A percentile compares a stretch with the other conserved stretches of the same genome.
Evolutionary conservation across 2,329 filamentous ascomycete species (phyloP).

Genomic region (Drechslerella coelobrocha): DNA sequence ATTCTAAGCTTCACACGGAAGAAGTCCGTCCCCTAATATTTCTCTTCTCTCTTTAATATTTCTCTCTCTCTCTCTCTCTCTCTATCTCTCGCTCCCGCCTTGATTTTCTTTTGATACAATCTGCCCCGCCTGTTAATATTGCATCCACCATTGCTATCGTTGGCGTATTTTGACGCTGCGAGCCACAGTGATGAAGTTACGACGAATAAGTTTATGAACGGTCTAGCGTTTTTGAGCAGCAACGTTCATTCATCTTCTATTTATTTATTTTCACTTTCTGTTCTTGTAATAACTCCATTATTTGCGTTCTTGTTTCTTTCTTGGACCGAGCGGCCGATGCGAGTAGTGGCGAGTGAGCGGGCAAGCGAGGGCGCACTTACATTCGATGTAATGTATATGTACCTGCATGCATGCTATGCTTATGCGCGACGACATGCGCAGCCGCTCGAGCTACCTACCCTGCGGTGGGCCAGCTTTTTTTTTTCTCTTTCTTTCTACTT

Average conservation of each 20-base stretch:
- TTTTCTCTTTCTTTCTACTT: constrained; percentile 40
- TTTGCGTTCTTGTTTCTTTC: constrained; percentile 35
- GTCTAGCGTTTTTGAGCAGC: constrained; percentile 43
- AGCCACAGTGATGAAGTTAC: constrained; percentile 66
- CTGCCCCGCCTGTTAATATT: too few relatives aligned
- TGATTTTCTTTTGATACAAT: neutral
- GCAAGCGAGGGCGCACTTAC: neutral
- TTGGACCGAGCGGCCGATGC: constrained; percentile 6
- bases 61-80: neutral
- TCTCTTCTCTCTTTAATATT: neutral
- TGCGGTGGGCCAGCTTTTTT: constrained; percentile 11
- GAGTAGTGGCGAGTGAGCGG: neutral
- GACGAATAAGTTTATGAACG: constrained; percentile 34
- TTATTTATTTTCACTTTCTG: neutral
- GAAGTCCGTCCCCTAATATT: constrained; percentile 29
- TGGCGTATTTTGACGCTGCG: constrained; percentile 65
- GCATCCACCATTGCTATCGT: neutral
- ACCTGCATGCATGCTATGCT: constrained; percentile 9
- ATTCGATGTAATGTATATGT: too few relatives aligned
- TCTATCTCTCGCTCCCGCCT: neutral
- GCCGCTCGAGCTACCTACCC: constrained; percentile 31
- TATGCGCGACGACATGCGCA: constrained; percentile 18
- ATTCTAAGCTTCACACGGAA: constrained; percentile 51
- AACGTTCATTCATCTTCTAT: constrained; percentile 49
- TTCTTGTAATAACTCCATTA: neutral